These are phyloP conservation scores for Fermentozyma sake DNA, from an alignment of 1,139 yeast species.

Conservation along the genomic window DNA sequence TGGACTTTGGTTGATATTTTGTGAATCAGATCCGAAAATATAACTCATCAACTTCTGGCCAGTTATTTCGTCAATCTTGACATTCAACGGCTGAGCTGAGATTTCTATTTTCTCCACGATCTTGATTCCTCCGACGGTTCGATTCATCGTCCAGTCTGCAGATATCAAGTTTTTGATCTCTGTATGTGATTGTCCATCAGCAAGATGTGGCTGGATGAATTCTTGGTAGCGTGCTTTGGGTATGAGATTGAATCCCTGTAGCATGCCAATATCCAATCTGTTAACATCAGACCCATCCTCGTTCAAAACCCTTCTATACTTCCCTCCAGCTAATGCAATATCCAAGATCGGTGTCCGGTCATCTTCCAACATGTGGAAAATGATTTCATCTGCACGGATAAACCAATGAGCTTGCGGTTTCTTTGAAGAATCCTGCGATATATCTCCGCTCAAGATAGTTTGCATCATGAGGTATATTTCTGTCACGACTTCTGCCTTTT, in stretches of 20 bases:
- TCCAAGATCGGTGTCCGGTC: constrained; percentile 41
- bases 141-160: constrained; percentile 60
- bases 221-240: constrained; percentile 30
- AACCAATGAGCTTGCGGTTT: constrained; percentile 47
- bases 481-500: constrained; percentile 24
- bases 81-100: constrained; percentile 48
- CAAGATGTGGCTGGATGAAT: constrained; percentile 31
- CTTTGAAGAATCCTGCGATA: constrained; percentile 15
- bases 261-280: constrained; percentile 39
- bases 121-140: constrained; percentile 66
- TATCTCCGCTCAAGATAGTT: constrained; percentile 38
- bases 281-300: constrained; percentile 43
- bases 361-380: constrained; percentile 42
- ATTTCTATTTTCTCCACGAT: constrained; percentile 53
- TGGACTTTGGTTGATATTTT: constrained; percentile 25
- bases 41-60: constrained; percentile 53
- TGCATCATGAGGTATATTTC: constrained; percentile 38
- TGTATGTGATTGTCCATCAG: constrained; percentile 9
- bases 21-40: constrained; percentile 46
- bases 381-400: constrained; percentile 50
- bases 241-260: constrained; percentile 39
- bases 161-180: constrained; percentile 28
- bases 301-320: constrained; percentile 43
- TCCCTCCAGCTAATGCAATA: constrained; percentile 35
- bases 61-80: constrained; percentile 58